phyloP scores from a whole-genome alignment of 2,329 filamentous ascomycete genomes.

The Pseudopyrenochaeta lycopersici region DNA sequence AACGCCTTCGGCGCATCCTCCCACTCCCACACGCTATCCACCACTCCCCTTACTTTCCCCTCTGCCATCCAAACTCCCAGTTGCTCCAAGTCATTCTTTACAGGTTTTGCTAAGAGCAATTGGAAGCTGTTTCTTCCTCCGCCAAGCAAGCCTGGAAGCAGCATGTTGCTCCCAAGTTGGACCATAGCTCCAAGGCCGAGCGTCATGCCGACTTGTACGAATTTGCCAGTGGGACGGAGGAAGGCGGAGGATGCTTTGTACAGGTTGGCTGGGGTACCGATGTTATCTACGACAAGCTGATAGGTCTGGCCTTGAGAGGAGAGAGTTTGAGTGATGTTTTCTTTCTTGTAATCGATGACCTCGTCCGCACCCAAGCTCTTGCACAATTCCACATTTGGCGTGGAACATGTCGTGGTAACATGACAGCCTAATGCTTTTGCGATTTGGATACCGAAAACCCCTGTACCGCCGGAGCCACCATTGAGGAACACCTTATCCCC shows the following conservation, averaged over 20 bases:
- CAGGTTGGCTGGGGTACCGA: slow-evolving; percentile 60
- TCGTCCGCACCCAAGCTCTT: slow-evolving; percentile 69
- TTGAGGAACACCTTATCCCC: slow-evolving; percentile 69
- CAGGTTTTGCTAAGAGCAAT: slow-evolving; percentile 50
- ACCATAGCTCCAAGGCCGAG: slow-evolving; percentile 31
- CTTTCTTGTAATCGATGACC: slow-evolving; percentile 67
- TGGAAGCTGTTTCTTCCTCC: slow-evolving; percentile 59
- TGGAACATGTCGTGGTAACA: slow-evolving; percentile 68
- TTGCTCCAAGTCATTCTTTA: slow-evolving; percentile 56
- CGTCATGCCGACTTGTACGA: slow-evolving; percentile 46
- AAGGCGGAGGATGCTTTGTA: slow-evolving; percentile 64
- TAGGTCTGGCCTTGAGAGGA: slow-evolving; percentile 60
- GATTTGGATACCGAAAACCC: slow-evolving; percentile 69
- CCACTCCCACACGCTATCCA: slow-evolving; percentile 66
- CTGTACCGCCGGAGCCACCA: slow-evolving; percentile 70
- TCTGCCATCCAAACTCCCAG: slow-evolving; percentile 66
- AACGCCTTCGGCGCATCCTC: slow-evolving; percentile 67
- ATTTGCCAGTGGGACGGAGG: slow-evolving; percentile 59
- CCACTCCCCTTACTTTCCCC: slow-evolving; percentile 65
- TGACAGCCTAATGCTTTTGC: slow-evolving; percentile 68
- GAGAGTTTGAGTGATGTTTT: slow-evolving; percentile 59
- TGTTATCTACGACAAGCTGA: slow-evolving; percentile 66
- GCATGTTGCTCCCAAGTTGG: slow-evolving; percentile 48
- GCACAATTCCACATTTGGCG: slow-evolving; percentile 65
- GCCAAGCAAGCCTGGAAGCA: slow-evolving; percentile 59